Base-by-base conservation (phyloP, 108 stramenopile species). In the Cyclotella distinguenda region DNA sequence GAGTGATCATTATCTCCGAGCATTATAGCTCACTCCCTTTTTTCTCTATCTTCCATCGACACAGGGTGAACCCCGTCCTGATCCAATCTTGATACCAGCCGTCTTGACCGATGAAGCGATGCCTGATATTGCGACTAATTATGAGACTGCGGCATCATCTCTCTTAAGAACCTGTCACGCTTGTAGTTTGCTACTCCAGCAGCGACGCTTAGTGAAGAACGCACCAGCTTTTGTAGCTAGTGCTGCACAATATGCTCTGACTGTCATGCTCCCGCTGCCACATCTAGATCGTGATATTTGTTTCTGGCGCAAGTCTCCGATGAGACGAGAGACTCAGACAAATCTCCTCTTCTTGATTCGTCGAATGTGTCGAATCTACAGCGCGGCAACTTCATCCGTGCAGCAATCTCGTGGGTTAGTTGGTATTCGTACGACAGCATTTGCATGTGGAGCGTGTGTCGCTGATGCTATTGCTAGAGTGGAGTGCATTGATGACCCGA, bases 401-500 rank as follows among this genome's bases (percentile, higher is more conserved):
- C 95, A 97, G 60, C 89, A 95, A 55, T 97, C 96, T 21, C 89
- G 98, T 62, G 95, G 95, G 32, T 85, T 97, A 64, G 92, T 97
- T 1, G 98, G 97, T n/a, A 90, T 93, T 48, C 80, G 98, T n/a
- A 96, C 96, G 18, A 91, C 94, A 21, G 84, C 96, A 21, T 93
- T 97, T 78, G 96, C 96, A 7, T 94, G 91, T 67, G 95, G 89
- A 15, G 97, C 97, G 7, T 95, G 97, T 46, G 74, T 99, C 33
- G 91, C 96, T 13, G 98, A 99, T 76, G 94, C 96, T 6, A 95
- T 97, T 55, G 89, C 96, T 28, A 91, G 97, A 26, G 91, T 92
- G 13, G 81, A 82, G 47, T 96, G 97, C 12, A 80, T 88, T 53
- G 98, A 99, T 68, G 97, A 97, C 51, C 98, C 97, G 1, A 90